These are phyloP conservation scores for Sugiyamaella neomexicana DNA, from an alignment of 1,139 yeast species.

Conservation along the genomic window DNA sequence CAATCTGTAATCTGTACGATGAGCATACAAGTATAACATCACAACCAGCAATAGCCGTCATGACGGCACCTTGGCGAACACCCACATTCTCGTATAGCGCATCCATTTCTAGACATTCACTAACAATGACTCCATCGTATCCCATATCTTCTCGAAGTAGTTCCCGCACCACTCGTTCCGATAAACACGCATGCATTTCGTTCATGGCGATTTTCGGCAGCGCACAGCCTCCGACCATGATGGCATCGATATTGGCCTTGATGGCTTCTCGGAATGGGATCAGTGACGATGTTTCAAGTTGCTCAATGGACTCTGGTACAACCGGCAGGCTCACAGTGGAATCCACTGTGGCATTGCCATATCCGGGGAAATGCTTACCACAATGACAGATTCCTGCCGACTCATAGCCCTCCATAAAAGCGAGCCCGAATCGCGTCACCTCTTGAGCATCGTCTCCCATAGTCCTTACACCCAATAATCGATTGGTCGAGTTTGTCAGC, in stretches of 20 bases:
- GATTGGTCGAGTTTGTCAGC: constrained; percentile 57
- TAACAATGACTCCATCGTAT: constrained; percentile 60
- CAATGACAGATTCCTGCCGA: constrained; percentile 59
- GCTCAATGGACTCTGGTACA: constrained; percentile 58
- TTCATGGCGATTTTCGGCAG: constrained; percentile 63
- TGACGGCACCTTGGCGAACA: constrained; percentile 63
- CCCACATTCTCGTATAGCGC: constrained; percentile 64
- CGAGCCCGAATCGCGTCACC: constrained; percentile 55
- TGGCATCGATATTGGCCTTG: constrained; percentile 50
- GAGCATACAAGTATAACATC: constrained; percentile 67
- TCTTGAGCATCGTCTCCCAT: constrained; percentile 64
- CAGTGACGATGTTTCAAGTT: constrained; percentile 52
- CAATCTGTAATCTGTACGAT: constrained; percentile 55
- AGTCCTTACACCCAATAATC: constrained; percentile 61
- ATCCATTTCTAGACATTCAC: constrained; percentile 68
- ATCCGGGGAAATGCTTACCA: constrained; percentile 70
- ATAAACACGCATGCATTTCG: constrained; percentile 64
- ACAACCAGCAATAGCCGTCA: constrained; percentile 65
- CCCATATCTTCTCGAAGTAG: constrained; percentile 54
- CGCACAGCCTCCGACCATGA: constrained; percentile 67
- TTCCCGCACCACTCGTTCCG: constrained; percentile 57
- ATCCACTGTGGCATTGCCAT: constrained; percentile 62
- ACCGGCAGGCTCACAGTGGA: constrained; percentile 59
- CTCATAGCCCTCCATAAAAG: constrained; percentile 56
- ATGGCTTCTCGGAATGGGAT: constrained; percentile 56